phyloP scores from a whole-genome alignment of 345 rosid genomes.

The Raphanus sativus region DNA sequence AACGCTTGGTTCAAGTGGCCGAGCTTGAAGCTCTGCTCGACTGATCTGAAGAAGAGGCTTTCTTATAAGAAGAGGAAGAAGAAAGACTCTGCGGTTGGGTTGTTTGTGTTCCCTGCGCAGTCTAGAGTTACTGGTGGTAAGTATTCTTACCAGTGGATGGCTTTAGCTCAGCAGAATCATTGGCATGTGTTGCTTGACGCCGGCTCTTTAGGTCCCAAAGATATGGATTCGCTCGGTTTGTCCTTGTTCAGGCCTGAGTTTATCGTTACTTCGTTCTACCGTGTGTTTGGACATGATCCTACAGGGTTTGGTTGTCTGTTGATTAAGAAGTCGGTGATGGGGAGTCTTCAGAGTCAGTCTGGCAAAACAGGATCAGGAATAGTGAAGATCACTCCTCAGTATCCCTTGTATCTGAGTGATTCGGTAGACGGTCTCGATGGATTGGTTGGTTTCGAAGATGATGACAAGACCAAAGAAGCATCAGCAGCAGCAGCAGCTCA shows the following conservation, averaged over 20 bases:
- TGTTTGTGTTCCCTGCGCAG: constrained; percentile 97
- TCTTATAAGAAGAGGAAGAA: constrained; percentile 72
- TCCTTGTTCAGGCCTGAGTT: constrained; percentile 96
- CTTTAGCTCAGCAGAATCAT: constrained; percentile 91
- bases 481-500: constrained; percentile 19
- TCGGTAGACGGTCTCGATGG: constrained; percentile 79
- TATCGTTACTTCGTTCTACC: constrained; percentile 85
- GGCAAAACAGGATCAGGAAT: constrained; percentile 95
- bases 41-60: constrained; percentile 74
- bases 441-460: constrained; percentile 54
- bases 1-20: constrained; percentile 98
- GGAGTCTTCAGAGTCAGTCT: constrained; percentile 77
- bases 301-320: constrained; percentile 96
- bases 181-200: constrained; percentile 99
- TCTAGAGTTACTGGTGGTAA: constrained; percentile 92
- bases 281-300: constrained; percentile 92
- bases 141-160: constrained; percentile 99
- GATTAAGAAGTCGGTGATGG: constrained; percentile 95
- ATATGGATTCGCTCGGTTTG: constrained; percentile 96
- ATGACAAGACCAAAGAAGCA: constrained; percentile 47
- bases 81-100: constrained; percentile 74
- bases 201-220: constrained; percentile 96
- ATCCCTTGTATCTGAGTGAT: constrained; percentile 85
- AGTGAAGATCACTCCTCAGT: constrained; percentile 93
- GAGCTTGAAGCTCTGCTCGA: constrained; percentile 70